Evolutionary conservation across 2,329 filamentous ascomycete genomes (phyloP).

Genomic region (Keithomyces neogunnii): DNA sequence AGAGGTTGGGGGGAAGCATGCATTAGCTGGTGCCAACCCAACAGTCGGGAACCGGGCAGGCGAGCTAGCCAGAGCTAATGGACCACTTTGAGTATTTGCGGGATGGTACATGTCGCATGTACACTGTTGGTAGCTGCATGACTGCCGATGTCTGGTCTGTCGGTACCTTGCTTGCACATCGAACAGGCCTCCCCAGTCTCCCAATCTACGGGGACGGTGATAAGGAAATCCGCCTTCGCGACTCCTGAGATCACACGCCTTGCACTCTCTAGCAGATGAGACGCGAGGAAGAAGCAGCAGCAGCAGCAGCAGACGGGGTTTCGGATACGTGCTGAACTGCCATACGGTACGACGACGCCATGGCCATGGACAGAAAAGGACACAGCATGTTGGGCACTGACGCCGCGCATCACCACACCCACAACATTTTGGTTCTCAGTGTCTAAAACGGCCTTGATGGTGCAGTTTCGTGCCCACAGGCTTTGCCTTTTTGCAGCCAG

Average conservation of each 20-base stretch:
- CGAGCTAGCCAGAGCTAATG: background rate
- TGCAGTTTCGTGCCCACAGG: background rate
- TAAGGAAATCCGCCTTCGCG: background rate
- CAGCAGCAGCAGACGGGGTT: background rate
- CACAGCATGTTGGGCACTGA: slow-evolving; percentile 3
- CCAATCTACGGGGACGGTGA: background rate
- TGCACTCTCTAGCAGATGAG: background rate
- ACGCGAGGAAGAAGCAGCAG: background rate
- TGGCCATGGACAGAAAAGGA: background rate
- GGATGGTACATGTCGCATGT: background rate
- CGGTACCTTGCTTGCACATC: background rate
- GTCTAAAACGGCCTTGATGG: background rate
- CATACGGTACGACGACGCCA: slow-evolving; percentile 1
- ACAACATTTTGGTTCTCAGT: background rate
- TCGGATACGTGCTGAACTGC: slow-evolving; percentile 3
- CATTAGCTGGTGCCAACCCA: slow-evolving; percentile 2
- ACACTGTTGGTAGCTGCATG: background rate
- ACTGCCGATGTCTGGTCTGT: background rate
- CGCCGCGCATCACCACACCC: background rate
- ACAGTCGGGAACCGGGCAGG: background rate
- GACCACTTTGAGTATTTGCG: background rate
- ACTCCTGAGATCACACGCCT: background rate
- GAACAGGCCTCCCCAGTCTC: background rate
- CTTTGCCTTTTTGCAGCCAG: background rate
- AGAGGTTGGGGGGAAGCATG: background rate